Conservation (phyloP, 306 rosid genomes). For the Prosopis cineraria region DNA sequence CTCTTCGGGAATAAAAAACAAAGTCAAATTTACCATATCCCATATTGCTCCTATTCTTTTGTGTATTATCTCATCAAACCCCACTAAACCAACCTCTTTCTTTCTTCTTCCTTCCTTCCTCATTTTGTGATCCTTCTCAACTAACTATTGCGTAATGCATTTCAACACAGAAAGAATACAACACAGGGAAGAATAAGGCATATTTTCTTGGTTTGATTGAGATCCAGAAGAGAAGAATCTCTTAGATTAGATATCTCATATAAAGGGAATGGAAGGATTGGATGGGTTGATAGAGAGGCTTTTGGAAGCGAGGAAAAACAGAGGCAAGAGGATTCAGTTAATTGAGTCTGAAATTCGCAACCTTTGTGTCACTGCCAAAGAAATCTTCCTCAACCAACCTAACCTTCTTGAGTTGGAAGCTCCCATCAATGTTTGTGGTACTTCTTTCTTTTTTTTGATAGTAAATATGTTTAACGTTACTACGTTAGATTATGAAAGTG, state of each 20-base stretch:
- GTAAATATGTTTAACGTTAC: too few relatives aligned
- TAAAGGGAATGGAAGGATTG: slow-evolving; percentile 72
- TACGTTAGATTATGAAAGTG: too few relatives aligned
- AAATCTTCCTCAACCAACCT: slow-evolving; percentile 77
- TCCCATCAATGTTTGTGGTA: slow-evolving; percentile 93
- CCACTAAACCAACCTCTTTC: slow-evolving; percentile 1
- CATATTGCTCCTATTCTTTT: slow-evolving; percentile 25
- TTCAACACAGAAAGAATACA: background rate
- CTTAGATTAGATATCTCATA: background rate
- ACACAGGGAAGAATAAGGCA: background rate
- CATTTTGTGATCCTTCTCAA: background rate
- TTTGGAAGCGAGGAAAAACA: slow-evolving; percentile 69
- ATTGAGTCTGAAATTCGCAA: slow-evolving; percentile 77
- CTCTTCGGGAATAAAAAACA: slow-evolving; percentile 37
- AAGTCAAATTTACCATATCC: slow-evolving; percentile 22
- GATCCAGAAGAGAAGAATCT: too few relatives aligned
- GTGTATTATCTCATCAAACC: slow-evolving; percentile 27
- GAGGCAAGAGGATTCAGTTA: slow-evolving; percentile 68
- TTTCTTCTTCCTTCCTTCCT: background rate
- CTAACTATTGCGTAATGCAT: background rate
- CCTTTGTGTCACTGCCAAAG: slow-evolving; percentile 72
- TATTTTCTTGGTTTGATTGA: background rate
- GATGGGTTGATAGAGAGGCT: slow-evolving; percentile 77
- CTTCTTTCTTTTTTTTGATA: background rate
- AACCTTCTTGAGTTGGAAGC: slow-evolving; percentile 82